phyloP scores from a whole-genome alignment of 2,329 filamentous ascomycete genomes.

The Fusarium continuum region DNA sequence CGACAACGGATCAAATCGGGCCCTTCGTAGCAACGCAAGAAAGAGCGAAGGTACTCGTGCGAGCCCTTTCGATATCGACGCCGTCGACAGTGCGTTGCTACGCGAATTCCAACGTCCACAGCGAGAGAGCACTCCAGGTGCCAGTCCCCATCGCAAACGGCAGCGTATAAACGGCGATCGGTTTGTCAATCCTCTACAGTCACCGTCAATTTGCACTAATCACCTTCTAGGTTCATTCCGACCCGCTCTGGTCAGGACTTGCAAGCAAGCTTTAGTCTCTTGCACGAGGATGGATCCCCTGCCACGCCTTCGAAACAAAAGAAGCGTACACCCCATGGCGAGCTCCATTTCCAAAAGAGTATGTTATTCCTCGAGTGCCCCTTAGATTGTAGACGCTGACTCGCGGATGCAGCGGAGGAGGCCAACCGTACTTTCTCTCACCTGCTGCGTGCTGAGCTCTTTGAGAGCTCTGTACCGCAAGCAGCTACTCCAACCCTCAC shows the following conservation, averaged over 20 bases:
- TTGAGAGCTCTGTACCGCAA: slow-evolving; percentile 89
- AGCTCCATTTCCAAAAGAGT: slow-evolving; percentile 95
- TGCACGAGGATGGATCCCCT: slow-evolving; percentile 93
- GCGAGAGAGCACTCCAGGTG: slow-evolving; percentile 61
- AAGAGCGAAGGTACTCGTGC: slow-evolving; percentile 49
- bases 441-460: slow-evolving; percentile 88
- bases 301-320: slow-evolving; percentile 87
- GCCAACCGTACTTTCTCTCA: slow-evolving; percentile 93
- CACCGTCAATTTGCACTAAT: slow-evolving; percentile 35
- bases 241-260: slow-evolving; percentile 93
- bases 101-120: slow-evolving; percentile 62
- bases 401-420: slow-evolving; percentile 73
- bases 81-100: slow-evolving; percentile 60
- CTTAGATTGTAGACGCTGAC: slow-evolving; percentile 12
- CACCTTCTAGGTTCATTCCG: slow-evolving; percentile 81
- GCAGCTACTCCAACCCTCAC: slow-evolving; percentile 71
- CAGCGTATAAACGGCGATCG: slow-evolving; percentile 69
- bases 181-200: slow-evolving; percentile 51
- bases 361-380: slow-evolving; percentile 46
- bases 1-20: slow-evolving; percentile 48
- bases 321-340: slow-evolving; percentile 85
- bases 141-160: slow-evolving; percentile 66
- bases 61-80: slow-evolving; percentile 58
- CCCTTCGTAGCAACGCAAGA: slow-evolving; percentile 49
- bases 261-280: slow-evolving; percentile 88